Evolutionary conservation across 2,329 filamentous ascomycete genomes (phyloP), one percentile per base, ranked within the genome.

Genomic region (Aspergillus transmontanensis): DNA sequence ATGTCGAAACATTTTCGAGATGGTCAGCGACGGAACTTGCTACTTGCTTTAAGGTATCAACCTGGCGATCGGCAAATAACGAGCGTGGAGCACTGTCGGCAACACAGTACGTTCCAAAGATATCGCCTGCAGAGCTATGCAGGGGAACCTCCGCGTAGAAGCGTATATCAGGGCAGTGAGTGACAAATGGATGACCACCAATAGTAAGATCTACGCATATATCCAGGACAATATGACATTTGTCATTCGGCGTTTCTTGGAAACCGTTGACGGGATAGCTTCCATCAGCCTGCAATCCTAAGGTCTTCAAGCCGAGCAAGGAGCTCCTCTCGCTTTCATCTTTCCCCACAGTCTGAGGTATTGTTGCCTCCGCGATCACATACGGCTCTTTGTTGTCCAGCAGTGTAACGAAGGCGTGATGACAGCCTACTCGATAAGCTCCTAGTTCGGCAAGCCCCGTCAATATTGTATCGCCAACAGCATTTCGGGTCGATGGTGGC

Each of bases 61-160:
- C 23, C 2, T 64, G 53, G 4, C 57, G 32, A 1, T 71, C 65
- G 5, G 63, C 61, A 16, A 90, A 73, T 0, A 80, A 80, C 0
- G 58, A 36, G 9, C 85, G 82, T 0, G 85, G 82, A 26, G 79
- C 79, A 51, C 87, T 82, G 67, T 89, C 87, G 0, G 87, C 79
- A 2, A 90, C 83, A 56, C 84, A 83, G 64, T 86, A 87, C 6
- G 81, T 82, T 11, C 88, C 88, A 57, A 90, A 86, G 26, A 82
- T 78, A 61, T 84, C 81, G 28, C 85, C 83, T 43, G 80, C 81
- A 2, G 81, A 81, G 7, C 84, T 86, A 48, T 81, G 79, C 53
- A 90, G 84, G 0, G 88, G 88, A 0, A 89, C 86, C n/a, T 84
- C 84, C 6, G 84, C 84, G 65, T 87, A 86, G 70, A 87, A 87